Evolutionary conservation across 2,329 filamentous ascomycete species (phyloP), one percentile per base, ranked within the genome.

Genomic region (Aureobasidium leucospermi): DNA sequence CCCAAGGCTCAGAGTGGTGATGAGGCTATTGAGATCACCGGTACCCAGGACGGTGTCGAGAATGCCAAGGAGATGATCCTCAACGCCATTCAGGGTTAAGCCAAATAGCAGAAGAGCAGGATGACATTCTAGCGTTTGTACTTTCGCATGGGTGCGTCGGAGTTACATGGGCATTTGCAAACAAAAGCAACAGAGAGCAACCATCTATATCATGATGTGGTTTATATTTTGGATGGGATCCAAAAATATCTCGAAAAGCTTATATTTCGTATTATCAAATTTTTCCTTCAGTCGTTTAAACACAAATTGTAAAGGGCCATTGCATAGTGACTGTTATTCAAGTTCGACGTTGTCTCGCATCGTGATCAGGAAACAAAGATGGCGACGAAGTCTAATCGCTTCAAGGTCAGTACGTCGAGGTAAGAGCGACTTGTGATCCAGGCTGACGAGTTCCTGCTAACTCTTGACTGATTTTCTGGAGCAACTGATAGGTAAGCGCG

Each of bases 21-120:
- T 23, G 92, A 96, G 74, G 90, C 93, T 4, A 96, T 99, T 71
- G 90, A 96, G 77, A 88, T 99, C 67, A 80, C 87, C 38, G 94
- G 94, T 41, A 83, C 81, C 59, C 83, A 83, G 69, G 88, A 90
- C 15, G 90, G 89, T 11, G 85, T 96, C 39, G 90, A 96, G 74
- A 82, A 88, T 73, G 94, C 94, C 52, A 91, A 88, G 77, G 86
- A 96, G 61, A 80, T 96, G 71, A 96, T 99, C 63, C 77, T 99
- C 13, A 43, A 47, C 15, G 48, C 48, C 34, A 53, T 60, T 19
- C 53, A 57, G 23, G 42, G 53, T 47, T 46, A 11, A 46, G 23
- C n/a, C 23, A 23, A 3, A 23, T 23, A 15, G 53, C 10, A 16
- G 28, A 38, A 39, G 31, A 32, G 16, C 29, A 57, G 39, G 38